A percentile compares a stretch with the other conserved stretches of the same genome.
Conservation (phyloP, 345 rosid genomes). For the Tarenaya hassleriana region DNA sequence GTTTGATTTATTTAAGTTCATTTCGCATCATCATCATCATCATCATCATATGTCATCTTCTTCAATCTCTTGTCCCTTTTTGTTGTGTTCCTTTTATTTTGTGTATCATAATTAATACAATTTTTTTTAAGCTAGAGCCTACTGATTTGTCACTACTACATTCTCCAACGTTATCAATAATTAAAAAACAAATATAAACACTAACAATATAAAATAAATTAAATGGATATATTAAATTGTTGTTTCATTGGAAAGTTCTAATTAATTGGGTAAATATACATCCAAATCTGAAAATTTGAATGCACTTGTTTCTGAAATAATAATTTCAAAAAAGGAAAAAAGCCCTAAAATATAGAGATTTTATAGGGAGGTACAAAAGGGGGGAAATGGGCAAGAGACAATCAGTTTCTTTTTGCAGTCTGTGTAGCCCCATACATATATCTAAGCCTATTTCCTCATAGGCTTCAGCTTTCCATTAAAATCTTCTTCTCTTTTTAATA, state of each 20-base stretch:
- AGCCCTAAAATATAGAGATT: background rate
- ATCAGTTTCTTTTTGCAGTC: constrained; percentile 18
- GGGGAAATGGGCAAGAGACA: constrained; percentile 11
- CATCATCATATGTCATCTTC: constrained; percentile 33
- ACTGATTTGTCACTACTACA: constrained; percentile 18
- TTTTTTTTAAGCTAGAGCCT: constrained; percentile 12
- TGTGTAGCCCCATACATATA: constrained; percentile 14
- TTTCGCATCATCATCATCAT: constrained; percentile 26
- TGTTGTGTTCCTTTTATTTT: constrained; percentile 16
- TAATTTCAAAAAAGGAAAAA: background rate
- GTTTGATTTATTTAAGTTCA: constrained; percentile 22
- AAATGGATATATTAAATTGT: too few relatives aligned
- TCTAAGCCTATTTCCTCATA: constrained; percentile 22
- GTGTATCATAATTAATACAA: background rate
- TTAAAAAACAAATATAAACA: too few relatives aligned
- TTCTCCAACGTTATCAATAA: too few relatives aligned
- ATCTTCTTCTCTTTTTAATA: constrained; percentile 12
- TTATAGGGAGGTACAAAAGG: background rate
- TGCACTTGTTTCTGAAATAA: too few relatives aligned
- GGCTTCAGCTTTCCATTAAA: constrained; percentile 27
- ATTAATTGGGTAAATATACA: too few relatives aligned
- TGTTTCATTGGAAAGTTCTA: too few relatives aligned
- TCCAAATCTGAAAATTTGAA: too few relatives aligned
- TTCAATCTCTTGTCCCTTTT: constrained; percentile 8
- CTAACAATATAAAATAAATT: too few relatives aligned